Conservation (phyloP, 106 monocot species). For the Platanthera zijinensis region DNA sequence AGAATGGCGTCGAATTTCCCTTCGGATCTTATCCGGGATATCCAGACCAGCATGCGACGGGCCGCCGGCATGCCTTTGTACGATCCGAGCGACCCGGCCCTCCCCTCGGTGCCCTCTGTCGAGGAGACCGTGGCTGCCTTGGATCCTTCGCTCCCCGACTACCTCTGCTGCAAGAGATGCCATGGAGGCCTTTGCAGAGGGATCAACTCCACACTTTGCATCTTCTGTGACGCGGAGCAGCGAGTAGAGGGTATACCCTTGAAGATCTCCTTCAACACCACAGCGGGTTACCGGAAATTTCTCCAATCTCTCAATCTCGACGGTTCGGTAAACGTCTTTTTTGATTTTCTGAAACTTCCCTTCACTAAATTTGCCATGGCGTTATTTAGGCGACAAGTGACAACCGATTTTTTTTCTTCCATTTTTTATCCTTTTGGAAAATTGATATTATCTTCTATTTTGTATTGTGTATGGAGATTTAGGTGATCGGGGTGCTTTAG, state of each 20-base stretch:
- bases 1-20: conserved; percentile 49
- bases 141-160: conserved; percentile 24
- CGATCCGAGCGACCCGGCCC: conserved; percentile 22
- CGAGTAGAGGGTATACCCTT: conserved; percentile 18
- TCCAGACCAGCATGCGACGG: conserved; percentile 38
- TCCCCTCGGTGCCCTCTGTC: conserved; percentile 22
- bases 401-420: too few relatives aligned
- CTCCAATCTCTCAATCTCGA: conserved; percentile 65
- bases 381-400: too few relatives aligned
- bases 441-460: too few relatives aligned
- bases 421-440: too few relatives aligned
- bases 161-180: conserved; percentile 48
- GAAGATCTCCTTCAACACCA: conserved; percentile 47
- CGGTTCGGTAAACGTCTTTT: conserved; percentile 59
- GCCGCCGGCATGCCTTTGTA: conserved; percentile 32
- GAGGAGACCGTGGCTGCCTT: conserved; percentile 28
- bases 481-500: not conserved
- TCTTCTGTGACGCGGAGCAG: conserved; percentile 50
- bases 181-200: conserved; percentile 40
- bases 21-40: conserved; percentile 34
- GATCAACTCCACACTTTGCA: conserved; percentile 40
- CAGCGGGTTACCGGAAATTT: conserved; percentile 40
- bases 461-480: too few relatives aligned
- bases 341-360: too few relatives aligned
- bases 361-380: not conserved